phyloP scores from a whole-genome alignment of 2,329 filamentous ascomycete genomes.

The Lecanosticta acicola region DNA sequence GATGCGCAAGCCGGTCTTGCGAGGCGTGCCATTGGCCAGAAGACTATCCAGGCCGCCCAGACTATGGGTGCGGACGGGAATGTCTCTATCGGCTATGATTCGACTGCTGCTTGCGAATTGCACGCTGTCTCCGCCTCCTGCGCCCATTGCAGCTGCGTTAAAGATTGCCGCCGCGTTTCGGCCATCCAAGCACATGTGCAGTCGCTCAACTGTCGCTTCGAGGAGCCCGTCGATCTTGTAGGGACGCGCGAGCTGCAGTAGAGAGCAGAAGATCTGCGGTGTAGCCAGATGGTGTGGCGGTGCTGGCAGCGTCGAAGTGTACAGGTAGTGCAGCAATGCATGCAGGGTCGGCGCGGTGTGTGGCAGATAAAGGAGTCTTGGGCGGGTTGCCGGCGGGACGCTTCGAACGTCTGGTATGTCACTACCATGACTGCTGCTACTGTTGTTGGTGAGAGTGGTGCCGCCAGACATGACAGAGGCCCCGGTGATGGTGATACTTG shows the following conservation, averaged over 20 bases:
- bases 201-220: constrained; percentile 83
- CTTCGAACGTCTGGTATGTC: constrained; percentile 50
- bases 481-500: constrained; percentile 73
- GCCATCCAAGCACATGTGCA: constrained; percentile 84
- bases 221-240: constrained; percentile 90
- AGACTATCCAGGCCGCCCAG: constrained; percentile 40
- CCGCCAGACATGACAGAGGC: constrained; percentile 51
- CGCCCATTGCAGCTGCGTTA: constrained; percentile 96
- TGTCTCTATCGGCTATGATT: constrained; percentile 37
- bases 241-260: constrained; percentile 85
- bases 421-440: constrained; percentile 30
- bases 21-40: constrained; percentile 37
- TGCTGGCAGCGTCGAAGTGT: constrained; percentile 81
- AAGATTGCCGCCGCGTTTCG: constrained; percentile 95
- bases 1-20: constrained; percentile 40
- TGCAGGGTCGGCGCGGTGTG: constrained; percentile 87
- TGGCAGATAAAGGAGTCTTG: constrained; percentile 83
- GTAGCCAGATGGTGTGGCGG: constrained; percentile 74
- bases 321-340: constrained; percentile 85
- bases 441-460: constrained; percentile 44
- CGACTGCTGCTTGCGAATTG: constrained; percentile 48
- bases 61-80: constrained; percentile 45
- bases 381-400: constrained; percentile 58
- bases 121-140: constrained; percentile 81
- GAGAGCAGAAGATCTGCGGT: constrained; percentile 89